Conservation (phyloP, 1,284 basidiomycete species). For the Thecaphora thlaspeos region DNA sequence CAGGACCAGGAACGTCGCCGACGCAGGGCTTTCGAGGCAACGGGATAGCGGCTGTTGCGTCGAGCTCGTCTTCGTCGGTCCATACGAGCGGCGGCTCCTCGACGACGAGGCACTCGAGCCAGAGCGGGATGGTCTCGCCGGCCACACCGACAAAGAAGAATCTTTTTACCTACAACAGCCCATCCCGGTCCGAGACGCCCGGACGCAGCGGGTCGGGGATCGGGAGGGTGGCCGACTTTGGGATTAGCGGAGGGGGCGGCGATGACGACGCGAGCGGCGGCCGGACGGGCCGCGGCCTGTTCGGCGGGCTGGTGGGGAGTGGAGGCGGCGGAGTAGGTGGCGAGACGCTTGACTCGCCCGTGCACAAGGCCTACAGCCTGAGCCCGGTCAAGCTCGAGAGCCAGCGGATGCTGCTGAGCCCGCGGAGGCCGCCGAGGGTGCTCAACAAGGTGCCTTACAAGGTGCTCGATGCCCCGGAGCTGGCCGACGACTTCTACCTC, state of each 20-base stretch:
- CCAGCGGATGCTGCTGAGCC: slow-evolving; percentile 78
- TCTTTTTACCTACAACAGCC: slow-evolving; percentile 60
- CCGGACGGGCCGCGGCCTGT: slow-evolving; percentile 29
- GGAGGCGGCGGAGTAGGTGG: too few species aligned
- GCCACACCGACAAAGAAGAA: slow-evolving; percentile 59
- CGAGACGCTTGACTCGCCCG: slow-evolving; percentile 61
- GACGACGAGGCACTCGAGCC: slow-evolving; percentile 28
- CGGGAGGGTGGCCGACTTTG: slow-evolving; percentile 27
- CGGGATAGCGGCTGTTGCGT: slow-evolving; percentile 23
- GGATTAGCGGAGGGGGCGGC: too few species aligned
- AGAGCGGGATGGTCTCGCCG: slow-evolving; percentile 26
- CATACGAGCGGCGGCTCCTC: slow-evolving; percentile 34
- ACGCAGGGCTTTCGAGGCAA: slow-evolving; percentile 18
- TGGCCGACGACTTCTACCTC: slow-evolving; percentile 92
- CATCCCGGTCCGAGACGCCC: slow-evolving; percentile 30
- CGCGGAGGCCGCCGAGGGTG: slow-evolving; percentile 74
- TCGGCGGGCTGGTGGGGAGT: slow-evolving; percentile 24
- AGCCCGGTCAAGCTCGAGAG: slow-evolving; percentile 84
- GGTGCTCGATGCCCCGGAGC: slow-evolving; percentile 92
- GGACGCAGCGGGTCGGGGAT: slow-evolving; percentile 30
- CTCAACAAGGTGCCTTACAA: slow-evolving; percentile 96
- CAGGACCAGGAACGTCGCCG: slow-evolving; percentile 12
- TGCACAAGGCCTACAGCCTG: slow-evolving; percentile 83
- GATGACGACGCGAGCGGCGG: slow-evolving; percentile 14
- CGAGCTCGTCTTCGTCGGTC: slow-evolving; percentile 26